Evolutionary conservation across 345 rosid species (phyloP).

Genomic region (Eucalyptus sp.): DNA sequence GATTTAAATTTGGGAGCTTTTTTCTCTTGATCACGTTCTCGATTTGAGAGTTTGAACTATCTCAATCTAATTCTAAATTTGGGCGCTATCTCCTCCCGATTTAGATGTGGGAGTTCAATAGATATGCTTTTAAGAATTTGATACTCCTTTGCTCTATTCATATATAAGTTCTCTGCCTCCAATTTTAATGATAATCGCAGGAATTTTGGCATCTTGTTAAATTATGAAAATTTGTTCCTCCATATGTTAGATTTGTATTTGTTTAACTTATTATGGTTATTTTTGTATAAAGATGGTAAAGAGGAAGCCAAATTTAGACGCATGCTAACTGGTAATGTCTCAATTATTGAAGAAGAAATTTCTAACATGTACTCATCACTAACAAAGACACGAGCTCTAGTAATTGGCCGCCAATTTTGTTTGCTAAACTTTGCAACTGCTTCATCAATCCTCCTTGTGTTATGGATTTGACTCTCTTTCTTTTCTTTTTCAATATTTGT

Average conservation of each 20-base stretch:
- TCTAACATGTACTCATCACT: fast-evolving
- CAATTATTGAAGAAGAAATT: too few species aligned
- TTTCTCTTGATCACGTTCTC: fast-evolving
- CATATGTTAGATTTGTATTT: fast-evolving
- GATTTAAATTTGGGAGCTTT: fast-evolving
- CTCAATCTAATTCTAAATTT: too few species aligned
- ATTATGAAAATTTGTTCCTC: fast-evolving
- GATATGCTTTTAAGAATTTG: fast-evolving
- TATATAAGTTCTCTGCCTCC: fast-evolving
- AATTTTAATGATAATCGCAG: fast-evolving
- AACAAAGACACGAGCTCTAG: fast-evolving
- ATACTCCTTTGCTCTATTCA: too few species aligned
- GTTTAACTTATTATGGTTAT: too few species aligned
- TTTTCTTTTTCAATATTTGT: too few species aligned
- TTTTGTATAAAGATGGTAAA: fast-evolving
- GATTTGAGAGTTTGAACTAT: fast-evolving
- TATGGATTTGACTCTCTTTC: too few species aligned
- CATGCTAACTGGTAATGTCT: fast-evolving
- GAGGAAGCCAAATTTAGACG: fast-evolving
- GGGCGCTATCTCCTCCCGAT: fast-evolving
- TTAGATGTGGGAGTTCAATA: fast-evolving
- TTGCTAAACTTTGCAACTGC: too few species aligned
- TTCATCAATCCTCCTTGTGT: too few species aligned
- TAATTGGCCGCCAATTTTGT: fast-evolving
- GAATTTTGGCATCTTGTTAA: fast-evolving